Evolutionary conservation across 176 grass and related monocot species (phyloP).

Genomic region (Cenchrus americanus): DNA sequence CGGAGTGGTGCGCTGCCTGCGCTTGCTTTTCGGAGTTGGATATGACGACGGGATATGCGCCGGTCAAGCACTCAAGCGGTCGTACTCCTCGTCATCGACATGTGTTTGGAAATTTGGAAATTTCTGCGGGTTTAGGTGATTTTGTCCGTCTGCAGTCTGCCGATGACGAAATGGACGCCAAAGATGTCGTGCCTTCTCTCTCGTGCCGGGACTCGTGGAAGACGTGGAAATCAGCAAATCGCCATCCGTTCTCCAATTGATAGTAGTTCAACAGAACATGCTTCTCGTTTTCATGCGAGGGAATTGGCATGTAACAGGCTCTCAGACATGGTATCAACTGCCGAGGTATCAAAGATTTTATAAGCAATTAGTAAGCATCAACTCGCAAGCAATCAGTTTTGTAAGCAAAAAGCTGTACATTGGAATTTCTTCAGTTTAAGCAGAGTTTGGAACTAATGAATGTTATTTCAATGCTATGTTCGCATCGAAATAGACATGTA

Average conservation of each 20-base stretch:
- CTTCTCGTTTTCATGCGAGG: not conserved
- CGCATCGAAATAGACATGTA: not conserved
- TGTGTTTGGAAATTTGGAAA: conserved; percentile 51
- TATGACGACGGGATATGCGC: not conserved
- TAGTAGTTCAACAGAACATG: not conserved
- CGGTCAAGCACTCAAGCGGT: conserved; percentile 45
- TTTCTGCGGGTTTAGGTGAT: not conserved
- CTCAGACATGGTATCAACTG: not conserved
- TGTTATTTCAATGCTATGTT: not conserved
- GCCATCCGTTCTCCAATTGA: not conserved
- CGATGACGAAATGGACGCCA: conserved; percentile 18
- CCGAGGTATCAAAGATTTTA: not conserved
- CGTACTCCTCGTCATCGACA: conserved; percentile 25
- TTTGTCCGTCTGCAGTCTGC: not conserved
- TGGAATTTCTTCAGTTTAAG: not conserved
- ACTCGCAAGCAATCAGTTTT: not conserved
- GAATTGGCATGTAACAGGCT: not conserved
- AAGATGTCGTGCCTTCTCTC: not conserved
- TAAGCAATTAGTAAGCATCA: not conserved
- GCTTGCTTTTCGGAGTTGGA: not conserved
- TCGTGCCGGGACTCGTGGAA: conserved; percentile 19
- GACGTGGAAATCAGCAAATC: not conserved
- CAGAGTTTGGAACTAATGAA: too few species aligned
- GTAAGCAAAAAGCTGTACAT: not conserved
- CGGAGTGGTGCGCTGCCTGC: not conserved